A percentile compares a stretch with the other conserved stretches of the same genome.
Evolutionary conservation across 352 stramenopile species (phyloP).

Genomic region (Globisporangium lucens): DNA sequence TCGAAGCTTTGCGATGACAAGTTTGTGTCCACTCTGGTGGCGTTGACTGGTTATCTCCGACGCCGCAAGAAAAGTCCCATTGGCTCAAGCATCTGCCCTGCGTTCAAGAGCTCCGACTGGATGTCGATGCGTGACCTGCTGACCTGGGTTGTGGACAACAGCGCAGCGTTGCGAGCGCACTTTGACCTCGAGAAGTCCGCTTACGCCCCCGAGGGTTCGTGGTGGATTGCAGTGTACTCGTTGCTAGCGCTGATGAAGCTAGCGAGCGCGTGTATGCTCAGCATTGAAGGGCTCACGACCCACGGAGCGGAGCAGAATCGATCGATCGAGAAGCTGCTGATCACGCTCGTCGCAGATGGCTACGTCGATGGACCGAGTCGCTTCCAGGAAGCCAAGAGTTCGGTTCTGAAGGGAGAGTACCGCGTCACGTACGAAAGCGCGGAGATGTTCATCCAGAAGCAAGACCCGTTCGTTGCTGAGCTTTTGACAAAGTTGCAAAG

Average conservation of each 20-base stretch:
- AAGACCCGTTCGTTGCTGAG: neutral
- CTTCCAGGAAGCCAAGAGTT: neutral
- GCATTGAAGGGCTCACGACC: conserved; percentile 5
- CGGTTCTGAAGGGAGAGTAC: conserved; percentile 11
- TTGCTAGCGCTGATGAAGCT: conserved; percentile 1
- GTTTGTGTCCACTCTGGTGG: conserved; percentile 5
- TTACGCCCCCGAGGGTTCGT: neutral
- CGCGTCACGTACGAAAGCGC: conserved; percentile 15
- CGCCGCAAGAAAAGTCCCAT: neutral
- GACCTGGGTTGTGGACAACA: conserved; percentile 8
- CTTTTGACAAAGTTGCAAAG: neutral
- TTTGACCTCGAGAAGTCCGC: neutral
- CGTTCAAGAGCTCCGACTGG: conserved; percentile 6
- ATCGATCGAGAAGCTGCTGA: conserved; percentile 15
- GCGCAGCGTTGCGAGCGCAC: neutral
- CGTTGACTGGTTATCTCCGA: neutral
- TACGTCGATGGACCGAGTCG: conserved; percentile 16
- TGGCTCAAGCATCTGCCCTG: neutral
- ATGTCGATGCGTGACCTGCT: neutral
- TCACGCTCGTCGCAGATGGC: conserved; percentile 11
- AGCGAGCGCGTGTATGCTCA: conserved; percentile 3
- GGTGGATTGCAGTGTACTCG: conserved; percentile 12
- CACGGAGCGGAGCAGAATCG: conserved; percentile 15
- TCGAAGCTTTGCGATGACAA: conserved; percentile 4
- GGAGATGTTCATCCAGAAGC: conserved; percentile 16